Evolutionary conservation across 345 rosid species (phyloP).

Genomic region (Aethionema arabicum): DNA sequence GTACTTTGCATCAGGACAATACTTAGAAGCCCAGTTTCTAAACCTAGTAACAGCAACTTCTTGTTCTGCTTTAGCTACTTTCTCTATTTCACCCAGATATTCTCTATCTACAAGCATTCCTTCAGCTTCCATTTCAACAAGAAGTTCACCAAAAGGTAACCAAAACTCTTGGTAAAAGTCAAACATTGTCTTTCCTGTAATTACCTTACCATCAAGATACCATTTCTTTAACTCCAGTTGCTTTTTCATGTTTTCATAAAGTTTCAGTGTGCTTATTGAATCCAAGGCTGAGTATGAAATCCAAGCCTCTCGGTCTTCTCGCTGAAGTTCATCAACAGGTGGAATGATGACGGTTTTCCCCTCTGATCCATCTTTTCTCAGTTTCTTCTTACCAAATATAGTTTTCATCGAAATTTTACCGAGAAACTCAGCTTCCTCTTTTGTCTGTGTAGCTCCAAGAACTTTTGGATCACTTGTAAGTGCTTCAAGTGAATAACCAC

Average conservation of each 20-base stretch:
- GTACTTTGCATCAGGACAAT: slow-evolving; percentile 78
- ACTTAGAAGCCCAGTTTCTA: slow-evolving; percentile 81
- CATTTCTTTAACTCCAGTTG: slow-evolving; percentile 53
- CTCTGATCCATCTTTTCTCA: slow-evolving; percentile 89
- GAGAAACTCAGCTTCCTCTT: slow-evolving; percentile 53
- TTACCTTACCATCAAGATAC: slow-evolving; percentile 53
- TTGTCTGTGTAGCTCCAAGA: slow-evolving; percentile 44
- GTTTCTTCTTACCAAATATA: slow-evolving; percentile 72
- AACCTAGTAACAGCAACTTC: slow-evolving; percentile 64
- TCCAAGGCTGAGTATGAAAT: slow-evolving; percentile 90
- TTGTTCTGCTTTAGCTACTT: slow-evolving; percentile 84
- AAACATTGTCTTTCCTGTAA: slow-evolving; percentile 53
- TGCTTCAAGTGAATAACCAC: slow-evolving; percentile 97
- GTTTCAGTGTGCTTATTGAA: slow-evolving; percentile 85
- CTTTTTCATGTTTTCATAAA: slow-evolving; percentile 65
- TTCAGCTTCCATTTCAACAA: slow-evolving; percentile 84
- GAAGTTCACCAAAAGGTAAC: slow-evolving; percentile 86
- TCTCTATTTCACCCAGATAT: slow-evolving; percentile 80
- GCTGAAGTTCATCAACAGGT: slow-evolving; percentile 86
- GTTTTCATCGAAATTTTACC: slow-evolving; percentile 93
- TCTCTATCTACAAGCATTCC: slow-evolving; percentile 87
- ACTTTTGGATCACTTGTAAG: slow-evolving; percentile 70
- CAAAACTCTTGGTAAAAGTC: slow-evolving; percentile 75
- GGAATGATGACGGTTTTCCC: slow-evolving; percentile 66
- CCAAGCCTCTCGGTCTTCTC: slow-evolving; percentile 73